Evolutionary conservation across 1,139 yeast species (phyloP), one percentile per base, ranked within the genome.

Genomic region (Protomyces pachydermus): DNA sequence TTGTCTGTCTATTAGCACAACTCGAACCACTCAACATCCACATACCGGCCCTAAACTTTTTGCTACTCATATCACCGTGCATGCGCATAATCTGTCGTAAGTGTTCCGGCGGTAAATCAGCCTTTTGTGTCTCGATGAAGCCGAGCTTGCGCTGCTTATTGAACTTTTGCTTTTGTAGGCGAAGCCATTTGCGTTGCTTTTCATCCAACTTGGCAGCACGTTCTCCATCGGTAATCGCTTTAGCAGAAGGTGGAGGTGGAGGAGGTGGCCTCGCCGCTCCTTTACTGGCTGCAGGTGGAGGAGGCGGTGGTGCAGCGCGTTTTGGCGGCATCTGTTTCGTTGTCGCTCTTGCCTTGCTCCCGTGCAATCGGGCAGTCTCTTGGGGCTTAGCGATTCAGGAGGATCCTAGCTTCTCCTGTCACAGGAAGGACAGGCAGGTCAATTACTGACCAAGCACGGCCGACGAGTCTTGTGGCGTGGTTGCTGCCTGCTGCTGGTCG

Each of bases 101-200:
- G 76, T 91, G 97, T 72, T 91, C 97, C 0, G 97, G 95, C 0
- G 98, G 98, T 93, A 91, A 87, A 69, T 88, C 91, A 1, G 85
- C 83, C 71, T 88, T 89, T 9, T 82, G 81, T 0, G 89, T 81
- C 63, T 80, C 84, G 3, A 84, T 84, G 66, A 77, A 75, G 37
- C 75, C 74, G 35, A 71, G 70, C 8, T 82, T 78, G 61, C 76
- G 71, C 66, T 75, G 76, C 61, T 73, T 71, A 54, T 76, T 73
- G 69, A 73, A 84, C 67, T 89, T 77, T 58, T 74, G 75, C 72
- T 85, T 87, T 70, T 88, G 95, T 1, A 81, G 64, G 64, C 80
- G 82, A n/a, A 81, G 77, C 96, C 96, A 88, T 71, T 80, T 80
- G 63, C 79, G 76, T 68, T 84, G 82, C 66, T 83, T 76, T n/a